Base-by-base conservation (phyloP, 805 yeast genomes). In the Yarrowia keelungensis region DNA sequence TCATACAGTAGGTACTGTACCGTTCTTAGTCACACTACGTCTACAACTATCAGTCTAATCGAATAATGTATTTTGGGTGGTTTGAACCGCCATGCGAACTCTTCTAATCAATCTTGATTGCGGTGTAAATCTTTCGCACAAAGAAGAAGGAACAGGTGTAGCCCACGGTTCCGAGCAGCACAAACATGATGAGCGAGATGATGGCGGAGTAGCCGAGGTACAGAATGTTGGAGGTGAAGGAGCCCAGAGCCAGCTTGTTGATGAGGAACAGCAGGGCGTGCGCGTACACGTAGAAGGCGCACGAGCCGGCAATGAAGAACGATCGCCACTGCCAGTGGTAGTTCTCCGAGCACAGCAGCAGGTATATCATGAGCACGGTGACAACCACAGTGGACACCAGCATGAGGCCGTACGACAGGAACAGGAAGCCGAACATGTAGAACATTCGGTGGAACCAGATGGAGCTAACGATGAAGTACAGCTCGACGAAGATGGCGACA, bases 281-380 rank as follows among this genome's bases (percentile, higher is more conserved):
- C 61, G 91, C 73, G 79, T 92, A 91, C 50, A 93, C 89, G 77
- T 94, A 95, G 67, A 89, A 73, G 0, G 97, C 85, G 77, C 97
- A 89, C 41, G 98, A 96, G 51, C 97, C 98, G 36, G 97, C 91
- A 70, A 92, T 85, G 74, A 89, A 86, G 73, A 91, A 80, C 3
- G 97, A 86, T 78, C 93, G 87, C 99, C 99, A 95, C 76, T 94
- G 98, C 99, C 99, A 95, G 78, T 88, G 87, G 82, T 96, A 93
- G 78, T 95, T 91, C 77, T 95, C 99, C 64, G 91, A 82, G 76
- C 97, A 91, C 72, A 95, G 83, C 4, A 92, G 85, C 81, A 91
- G 89, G 79, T 95, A 95, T 36, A 89, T 86, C 78, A 92, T 84
- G 75, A 94, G 82, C 26, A 92, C 81, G 0, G 97, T 89, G 39